Evolutionary conservation across 768 basidiomycete species (phyloP).

Genomic region (Omphalotus guepiniiformis): DNA sequence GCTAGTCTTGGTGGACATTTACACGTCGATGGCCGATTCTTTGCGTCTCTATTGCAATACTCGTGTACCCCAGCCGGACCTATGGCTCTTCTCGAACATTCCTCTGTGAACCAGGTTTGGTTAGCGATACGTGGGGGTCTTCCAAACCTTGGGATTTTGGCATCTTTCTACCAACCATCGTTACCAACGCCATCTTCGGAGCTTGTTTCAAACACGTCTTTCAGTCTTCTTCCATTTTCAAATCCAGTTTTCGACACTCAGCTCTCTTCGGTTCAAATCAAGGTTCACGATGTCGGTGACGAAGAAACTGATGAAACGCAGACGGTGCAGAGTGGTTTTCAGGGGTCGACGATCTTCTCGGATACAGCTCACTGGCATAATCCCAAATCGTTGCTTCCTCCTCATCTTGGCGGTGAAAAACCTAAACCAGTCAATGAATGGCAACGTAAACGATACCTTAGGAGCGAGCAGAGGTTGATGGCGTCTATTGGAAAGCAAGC

Average conservation of each 20-base stretch:
- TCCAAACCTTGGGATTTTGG: neutral
- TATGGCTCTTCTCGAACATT: neutral
- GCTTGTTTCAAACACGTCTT: neutral
- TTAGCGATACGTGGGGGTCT: neutral
- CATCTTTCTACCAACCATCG: neutral
- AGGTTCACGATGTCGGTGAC: conserved; percentile 15
- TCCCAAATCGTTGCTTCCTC: conserved; percentile 44
- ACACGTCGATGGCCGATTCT: conserved; percentile 55
- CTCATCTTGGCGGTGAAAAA: conserved; percentile 47
- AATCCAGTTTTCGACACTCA: conserved; percentile 37
- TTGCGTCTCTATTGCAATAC: conserved; percentile 36
- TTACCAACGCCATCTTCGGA: neutral
- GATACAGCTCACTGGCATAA: conserved; percentile 65
- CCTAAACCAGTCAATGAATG: conserved; percentile 26
- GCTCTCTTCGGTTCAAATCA: conserved; percentile 28
- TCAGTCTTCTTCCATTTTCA: conserved; percentile 32
- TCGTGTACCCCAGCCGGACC: neutral
- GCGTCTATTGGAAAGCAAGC: conserved; percentile 52
- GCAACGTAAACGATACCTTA: conserved; percentile 33
- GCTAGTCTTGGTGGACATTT: conserved; percentile 20
- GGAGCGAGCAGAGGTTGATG: conserved; percentile 56
- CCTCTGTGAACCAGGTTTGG: neutral
- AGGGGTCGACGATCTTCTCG: conserved; percentile 33
- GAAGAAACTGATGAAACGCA: conserved; percentile 11
- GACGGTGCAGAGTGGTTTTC: conserved; percentile 33